A percentile compares a stretch with the other conserved stretches of the same genome.
Conservation (phyloP, 1,284 basidiomycete genomes). For the Rhodofomes roseus region DNA sequence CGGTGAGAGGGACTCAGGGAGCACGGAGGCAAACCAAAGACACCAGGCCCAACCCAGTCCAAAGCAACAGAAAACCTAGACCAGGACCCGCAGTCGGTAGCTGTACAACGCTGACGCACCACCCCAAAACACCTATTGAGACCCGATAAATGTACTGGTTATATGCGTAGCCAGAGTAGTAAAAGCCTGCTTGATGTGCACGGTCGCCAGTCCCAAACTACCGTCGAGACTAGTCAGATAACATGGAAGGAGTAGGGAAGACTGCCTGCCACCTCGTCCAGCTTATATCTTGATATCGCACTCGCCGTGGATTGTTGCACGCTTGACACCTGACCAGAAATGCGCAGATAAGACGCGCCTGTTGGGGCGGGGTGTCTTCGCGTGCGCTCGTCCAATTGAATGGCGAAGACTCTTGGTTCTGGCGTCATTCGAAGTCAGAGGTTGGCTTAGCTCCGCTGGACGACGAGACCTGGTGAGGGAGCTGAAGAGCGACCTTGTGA, state of each 20-base stretch:
- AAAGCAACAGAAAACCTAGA: not conserved
- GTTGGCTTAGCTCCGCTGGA: no score
- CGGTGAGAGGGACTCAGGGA: not conserved
- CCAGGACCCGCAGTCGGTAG: not conserved
- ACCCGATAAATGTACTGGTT: not conserved
- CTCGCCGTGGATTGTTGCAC: not conserved
- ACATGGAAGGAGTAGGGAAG: not conserved
- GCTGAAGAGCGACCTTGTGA: no score
- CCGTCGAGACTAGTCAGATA: not conserved
- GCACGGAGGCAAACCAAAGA: not conserved
- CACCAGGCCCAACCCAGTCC: not conserved
- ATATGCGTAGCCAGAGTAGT: not conserved
- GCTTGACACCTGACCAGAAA: not conserved
- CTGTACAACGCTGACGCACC: not conserved
- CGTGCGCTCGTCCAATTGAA: no score
- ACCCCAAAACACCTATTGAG: not conserved
- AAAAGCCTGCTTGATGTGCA: not conserved
- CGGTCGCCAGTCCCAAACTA: not conserved
- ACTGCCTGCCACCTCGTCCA: not conserved
- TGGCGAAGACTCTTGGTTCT: no score
- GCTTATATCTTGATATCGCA: not conserved
- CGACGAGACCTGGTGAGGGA: not conserved
- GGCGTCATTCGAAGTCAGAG: no score
- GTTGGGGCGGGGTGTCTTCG: not conserved
- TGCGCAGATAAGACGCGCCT: not conserved